phyloP scores from a whole-genome alignment of 257 asterid genomes.

The Gentiana dahurica region DNA sequence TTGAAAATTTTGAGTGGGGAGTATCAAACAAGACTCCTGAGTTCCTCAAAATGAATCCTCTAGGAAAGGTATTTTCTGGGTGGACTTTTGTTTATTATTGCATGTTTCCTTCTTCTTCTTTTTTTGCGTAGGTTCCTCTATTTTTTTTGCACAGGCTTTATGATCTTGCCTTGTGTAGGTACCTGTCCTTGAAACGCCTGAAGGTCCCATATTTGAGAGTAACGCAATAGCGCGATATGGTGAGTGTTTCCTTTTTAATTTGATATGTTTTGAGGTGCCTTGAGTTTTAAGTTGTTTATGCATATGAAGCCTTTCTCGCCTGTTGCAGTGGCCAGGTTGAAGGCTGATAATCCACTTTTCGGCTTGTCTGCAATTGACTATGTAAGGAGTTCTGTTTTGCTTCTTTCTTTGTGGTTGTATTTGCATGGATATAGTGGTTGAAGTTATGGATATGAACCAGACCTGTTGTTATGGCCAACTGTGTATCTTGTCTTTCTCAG shows the following conservation, averaged over 20 bases:
- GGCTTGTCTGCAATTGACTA: conserved; percentile 74
- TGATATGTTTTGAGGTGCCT: too few relatives aligned
- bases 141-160: too few relatives aligned
- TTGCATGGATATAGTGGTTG: too few relatives aligned
- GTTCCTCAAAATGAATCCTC: conserved; percentile 81
- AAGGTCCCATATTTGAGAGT: conserved; percentile 84
- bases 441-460: too few relatives aligned
- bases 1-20: conserved; percentile 55
- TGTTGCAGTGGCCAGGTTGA: conserved; percentile 45
- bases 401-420: neutral
- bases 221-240: conserved; percentile 95
- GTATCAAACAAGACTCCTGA: conserved; percentile 72
- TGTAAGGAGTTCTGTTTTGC: conserved; percentile 29
- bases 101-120: too few relatives aligned
- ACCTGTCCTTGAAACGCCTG: conserved; percentile 92
- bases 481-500: conserved; percentile 16
- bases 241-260: conserved; percentile 10
- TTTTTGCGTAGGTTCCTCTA: too few relatives aligned
- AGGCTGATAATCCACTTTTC: conserved; percentile 35
- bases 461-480: neutral
- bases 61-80: conserved; percentile 52
- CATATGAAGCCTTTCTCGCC: neutral
- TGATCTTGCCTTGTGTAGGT: conserved; percentile 28
- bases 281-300: neutral
- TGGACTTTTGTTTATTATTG: too few relatives aligned